Base-by-base conservation (phyloP, 176 grass and related monocot genomes). In the Chloris gayana region DNA sequence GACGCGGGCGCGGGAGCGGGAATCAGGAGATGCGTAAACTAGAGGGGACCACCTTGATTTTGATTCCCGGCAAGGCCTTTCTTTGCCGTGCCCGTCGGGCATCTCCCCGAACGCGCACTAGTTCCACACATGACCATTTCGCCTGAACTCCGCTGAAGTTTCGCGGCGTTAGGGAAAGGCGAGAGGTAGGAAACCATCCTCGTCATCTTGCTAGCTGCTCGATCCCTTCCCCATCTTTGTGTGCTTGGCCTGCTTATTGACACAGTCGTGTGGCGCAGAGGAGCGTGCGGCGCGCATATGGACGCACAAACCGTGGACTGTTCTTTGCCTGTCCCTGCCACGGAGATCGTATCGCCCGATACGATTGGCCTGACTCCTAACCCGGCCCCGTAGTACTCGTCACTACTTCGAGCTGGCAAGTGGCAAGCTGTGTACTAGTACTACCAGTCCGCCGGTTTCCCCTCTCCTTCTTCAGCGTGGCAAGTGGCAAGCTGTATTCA, bases 211-310 rank as follows among this genome's bases (percentile, higher is more conserved):
- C 3, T 37, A 37, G n/a, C 53, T 61, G 24, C 41, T 45, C 38
- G 9, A 19, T 31, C 30, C 7, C 72, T 62, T 13, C 31, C 22
- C n/a, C n/a, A n/a, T 12, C 71, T 61, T 12, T n/a, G 19, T 11
- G 11, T 30, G 19, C 60, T n/a, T 45, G 58, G 37, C 27, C 14
- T 54, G 70, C 4, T 7, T 37, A 37, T 37, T 24, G 25, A 34
- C 27, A 56, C 46, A 51, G 69, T 3, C 27, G 72, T 73, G 76
- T 67, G 84, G 85, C 46, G 78, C 44, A 14, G 14, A 44, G 9
- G 9, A 8, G 9, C 79, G 56, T 35, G 24, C 67, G 53, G 27
- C 75, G n/a, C n/a, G n/a, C 75, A n/a, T n/a, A n/a, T n/a, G n/a
- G n/a, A n/a, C n/a, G n/a, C n/a, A n/a, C n/a, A n/a, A n/a, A n/a